These are phyloP conservation scores for Staphylotrichum longicolle DNA, from an alignment of 495 filamentous ascomycete species.

Conservation along the genomic window DNA sequence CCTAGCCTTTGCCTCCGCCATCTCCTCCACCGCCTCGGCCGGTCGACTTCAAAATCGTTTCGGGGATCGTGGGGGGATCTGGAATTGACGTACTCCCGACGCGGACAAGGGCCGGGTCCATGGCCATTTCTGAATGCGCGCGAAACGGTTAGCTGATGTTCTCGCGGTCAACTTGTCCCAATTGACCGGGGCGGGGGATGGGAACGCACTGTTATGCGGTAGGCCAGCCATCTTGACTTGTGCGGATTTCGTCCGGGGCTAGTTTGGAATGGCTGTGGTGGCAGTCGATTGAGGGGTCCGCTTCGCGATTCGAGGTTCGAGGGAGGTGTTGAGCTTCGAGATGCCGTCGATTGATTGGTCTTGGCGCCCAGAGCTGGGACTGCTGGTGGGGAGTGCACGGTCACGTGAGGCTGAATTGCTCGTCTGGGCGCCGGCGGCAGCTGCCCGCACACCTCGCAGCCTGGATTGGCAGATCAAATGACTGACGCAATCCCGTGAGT, in stretches of 20 bases:
- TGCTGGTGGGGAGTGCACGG: background rate
- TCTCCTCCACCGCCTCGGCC: too few relatives aligned
- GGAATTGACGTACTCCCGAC: constrained; percentile 61
- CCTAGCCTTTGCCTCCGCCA: too few relatives aligned
- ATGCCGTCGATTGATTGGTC: constrained; percentile 6
- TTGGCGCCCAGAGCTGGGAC: constrained; percentile 18
- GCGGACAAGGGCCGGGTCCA: constrained; percentile 78
- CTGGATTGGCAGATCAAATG: too few relatives aligned
- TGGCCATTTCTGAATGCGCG: constrained; percentile 48
- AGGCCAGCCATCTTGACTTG: constrained; percentile 44
- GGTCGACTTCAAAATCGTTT: background rate
- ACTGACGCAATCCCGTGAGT: too few relatives aligned
- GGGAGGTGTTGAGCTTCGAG: constrained; percentile 12
- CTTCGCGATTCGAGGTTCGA: constrained; percentile 6
- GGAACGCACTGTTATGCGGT: constrained; percentile 43
- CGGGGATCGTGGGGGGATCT: constrained; percentile 12
- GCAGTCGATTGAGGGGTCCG: constrained; percentile 1
- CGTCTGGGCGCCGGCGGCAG: too few relatives aligned
- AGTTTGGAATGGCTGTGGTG: background rate
- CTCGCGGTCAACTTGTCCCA: background rate
- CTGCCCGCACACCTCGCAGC: too few relatives aligned
- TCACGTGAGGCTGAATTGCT: constrained; percentile 3
- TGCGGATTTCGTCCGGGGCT: background rate
- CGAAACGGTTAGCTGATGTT: constrained; percentile 8
- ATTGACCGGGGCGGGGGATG: background rate